These are phyloP conservation scores for Euphorbia schlechtendalii DNA, from an alignment of 441 rosid genomes.

Conservation along the genomic window DNA sequence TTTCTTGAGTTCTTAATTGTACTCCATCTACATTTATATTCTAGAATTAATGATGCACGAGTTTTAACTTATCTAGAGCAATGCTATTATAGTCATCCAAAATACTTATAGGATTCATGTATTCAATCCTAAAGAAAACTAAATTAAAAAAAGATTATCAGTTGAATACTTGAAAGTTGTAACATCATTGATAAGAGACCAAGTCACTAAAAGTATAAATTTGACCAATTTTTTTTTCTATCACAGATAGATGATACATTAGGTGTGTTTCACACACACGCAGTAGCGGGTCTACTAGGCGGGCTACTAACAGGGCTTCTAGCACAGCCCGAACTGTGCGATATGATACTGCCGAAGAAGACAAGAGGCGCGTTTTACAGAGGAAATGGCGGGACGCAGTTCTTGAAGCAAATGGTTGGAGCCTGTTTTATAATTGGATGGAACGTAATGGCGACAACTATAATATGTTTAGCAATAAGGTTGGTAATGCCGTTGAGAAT, in stretches of 20 bases:
- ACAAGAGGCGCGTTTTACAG: conserved; percentile 79
- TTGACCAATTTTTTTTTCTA: too few species aligned
- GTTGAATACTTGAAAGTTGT: too few species aligned
- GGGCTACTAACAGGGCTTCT: conserved; percentile 66
- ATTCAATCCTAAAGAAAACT: too few species aligned
- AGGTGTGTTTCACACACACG: conserved; percentile 84
- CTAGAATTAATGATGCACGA: too few species aligned
- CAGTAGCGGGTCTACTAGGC: conserved; percentile 69
- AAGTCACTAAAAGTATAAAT: too few species aligned
- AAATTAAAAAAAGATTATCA: too few species aligned
- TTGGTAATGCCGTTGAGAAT: conserved; percentile 63
- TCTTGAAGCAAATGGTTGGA: conserved; percentile 60
- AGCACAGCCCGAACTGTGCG: conserved; percentile 66
- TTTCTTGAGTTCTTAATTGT: too few species aligned
- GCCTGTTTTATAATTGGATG: conserved; percentile 56
- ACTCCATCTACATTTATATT: too few species aligned
- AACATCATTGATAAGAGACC: too few species aligned
- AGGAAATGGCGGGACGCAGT: conserved; percentile 52
- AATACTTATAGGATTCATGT: too few species aligned
- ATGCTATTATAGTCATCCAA: too few species aligned
- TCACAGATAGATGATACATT: conserved; percentile 65
- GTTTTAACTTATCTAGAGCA: too few species aligned
- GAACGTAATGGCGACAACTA: conserved; percentile 52
- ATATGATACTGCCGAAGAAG: conserved; percentile 29
- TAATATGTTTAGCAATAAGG: conserved; percentile 48